These are phyloP conservation scores for Xylariaceae sp. DNA, from an alignment of 2,329 filamentous ascomycete species.

Conservation along the genomic window DNA sequence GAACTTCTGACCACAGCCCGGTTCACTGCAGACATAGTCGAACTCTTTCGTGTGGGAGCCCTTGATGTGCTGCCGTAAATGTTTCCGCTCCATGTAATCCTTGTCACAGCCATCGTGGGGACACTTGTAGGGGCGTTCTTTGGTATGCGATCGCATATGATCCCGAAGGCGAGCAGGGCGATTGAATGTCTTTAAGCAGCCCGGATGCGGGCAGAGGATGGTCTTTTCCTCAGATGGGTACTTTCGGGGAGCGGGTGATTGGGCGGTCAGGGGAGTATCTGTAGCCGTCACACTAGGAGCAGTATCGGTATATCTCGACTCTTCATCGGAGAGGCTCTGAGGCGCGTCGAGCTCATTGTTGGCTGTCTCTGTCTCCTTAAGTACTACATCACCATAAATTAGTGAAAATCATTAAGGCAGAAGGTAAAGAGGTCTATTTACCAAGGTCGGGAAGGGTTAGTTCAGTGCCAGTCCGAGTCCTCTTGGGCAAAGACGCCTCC, in stretches of 20 bases:
- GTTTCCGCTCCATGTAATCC: constrained; percentile 79
- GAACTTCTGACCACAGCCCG: constrained; percentile 75
- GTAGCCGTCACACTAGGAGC: constrained; percentile 9
- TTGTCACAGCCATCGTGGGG: constrained; percentile 69
- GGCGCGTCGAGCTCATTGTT: constrained; percentile 11
- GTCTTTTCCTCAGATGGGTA: constrained; percentile 73
- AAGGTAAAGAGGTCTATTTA: constrained; percentile 30
- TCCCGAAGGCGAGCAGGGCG: constrained; percentile 75
- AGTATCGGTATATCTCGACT: constrained; percentile 16
- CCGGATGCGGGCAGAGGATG: constrained; percentile 67
- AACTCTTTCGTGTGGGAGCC: constrained; percentile 71
- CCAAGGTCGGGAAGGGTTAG: neutral
- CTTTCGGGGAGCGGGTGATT: constrained; percentile 47
- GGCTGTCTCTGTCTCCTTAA: constrained; percentile 1
- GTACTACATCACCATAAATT: too few relatives aligned
- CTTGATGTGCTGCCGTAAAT: constrained; percentile 81
- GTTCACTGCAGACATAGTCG: constrained; percentile 66
- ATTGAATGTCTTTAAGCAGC: constrained; percentile 81
- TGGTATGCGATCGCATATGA: constrained; percentile 80
- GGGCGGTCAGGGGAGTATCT: constrained; percentile 45
- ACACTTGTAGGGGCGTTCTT: constrained; percentile 77
- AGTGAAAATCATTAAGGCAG: constrained; percentile 55
- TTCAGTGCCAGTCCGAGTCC: constrained; percentile 2
- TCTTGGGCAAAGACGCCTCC: constrained; percentile 11
- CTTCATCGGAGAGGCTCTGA: constrained; percentile 11